Evolutionary conservation across 1,284 basidiomycete species (phyloP).

Genomic region (Ceratobasidium theobromae): DNA sequence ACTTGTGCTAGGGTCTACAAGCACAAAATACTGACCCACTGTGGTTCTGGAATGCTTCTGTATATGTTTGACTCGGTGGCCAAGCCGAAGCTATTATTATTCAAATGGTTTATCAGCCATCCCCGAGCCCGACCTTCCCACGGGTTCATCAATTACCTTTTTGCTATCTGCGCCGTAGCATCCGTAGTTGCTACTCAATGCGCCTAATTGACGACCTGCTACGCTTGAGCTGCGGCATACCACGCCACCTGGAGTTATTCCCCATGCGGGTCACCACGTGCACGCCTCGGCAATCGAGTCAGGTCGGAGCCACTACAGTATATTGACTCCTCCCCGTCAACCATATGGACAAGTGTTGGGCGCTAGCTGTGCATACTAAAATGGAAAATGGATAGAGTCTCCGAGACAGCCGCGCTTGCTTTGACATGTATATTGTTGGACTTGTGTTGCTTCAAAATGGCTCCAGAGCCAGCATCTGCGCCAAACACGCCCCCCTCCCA

Average conservation of each 20-base stretch:
- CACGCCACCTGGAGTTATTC: no score
- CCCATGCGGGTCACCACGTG: slow-evolving; percentile 1
- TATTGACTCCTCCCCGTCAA: slow-evolving; percentile 13
- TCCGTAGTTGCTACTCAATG: no score
- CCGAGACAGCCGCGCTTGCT: neutral
- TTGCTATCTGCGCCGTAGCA: no score
- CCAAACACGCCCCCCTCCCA: neutral
- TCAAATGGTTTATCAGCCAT: no score
- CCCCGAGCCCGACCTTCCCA: no score
- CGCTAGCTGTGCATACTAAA: neutral
- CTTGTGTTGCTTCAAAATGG: neutral
- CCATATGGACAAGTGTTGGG: slow-evolving; percentile 6
- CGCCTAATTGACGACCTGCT: neutral
- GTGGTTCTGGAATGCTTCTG: neutral
- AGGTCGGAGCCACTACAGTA: slow-evolving; percentile 10
- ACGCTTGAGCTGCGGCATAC: neutral
- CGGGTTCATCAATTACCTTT: no score
- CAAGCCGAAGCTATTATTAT: slow-evolving; percentile 26
- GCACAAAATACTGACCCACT: neutral
- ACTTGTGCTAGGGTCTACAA: slow-evolving; percentile 1
- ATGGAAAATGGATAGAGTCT: neutral
- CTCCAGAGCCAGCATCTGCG: neutral
- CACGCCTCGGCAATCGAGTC: slow-evolving; percentile 16
- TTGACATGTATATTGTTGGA: neutral
- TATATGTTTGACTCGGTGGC: neutral